A percentile compares a stretch with the other conserved stretches of the same genome.
These are phyloP conservation scores for Cladosporium sphaerospermum DNA, from an alignment of 2,329 filamentous ascomycete species.

Conservation along the genomic window DNA sequence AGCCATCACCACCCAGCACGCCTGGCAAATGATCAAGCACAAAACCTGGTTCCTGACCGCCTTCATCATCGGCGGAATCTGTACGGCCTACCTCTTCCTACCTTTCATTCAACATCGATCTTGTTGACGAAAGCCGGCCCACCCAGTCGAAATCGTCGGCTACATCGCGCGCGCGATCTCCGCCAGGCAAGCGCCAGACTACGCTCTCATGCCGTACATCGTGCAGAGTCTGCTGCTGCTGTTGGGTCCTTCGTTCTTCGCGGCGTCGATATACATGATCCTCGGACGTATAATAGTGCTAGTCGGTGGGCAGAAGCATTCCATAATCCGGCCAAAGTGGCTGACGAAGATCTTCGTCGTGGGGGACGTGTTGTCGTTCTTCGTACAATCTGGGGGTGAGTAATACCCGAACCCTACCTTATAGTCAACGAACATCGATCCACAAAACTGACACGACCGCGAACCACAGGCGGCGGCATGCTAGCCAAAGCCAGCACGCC, in stretches of 20 bases:
- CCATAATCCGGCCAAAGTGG: slow-evolving; percentile 38
- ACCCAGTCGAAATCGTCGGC: slow-evolving; percentile 1
- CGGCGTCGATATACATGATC: slow-evolving; percentile 48
- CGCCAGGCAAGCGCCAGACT: neutral
- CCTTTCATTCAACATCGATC: neutral
- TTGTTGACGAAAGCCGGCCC: neutral
- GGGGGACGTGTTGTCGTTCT: slow-evolving; percentile 49
- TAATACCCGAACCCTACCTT: neutral
- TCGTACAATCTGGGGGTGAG: slow-evolving; percentile 38
- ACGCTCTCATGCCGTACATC: slow-evolving; percentile 16
- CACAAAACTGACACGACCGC: neutral
- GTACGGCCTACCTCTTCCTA: neutral
- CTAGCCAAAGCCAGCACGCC: neutral
- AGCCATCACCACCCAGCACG: neutral
- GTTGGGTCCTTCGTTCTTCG: slow-evolving; percentile 43
- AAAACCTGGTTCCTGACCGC: slow-evolving; percentile 46
- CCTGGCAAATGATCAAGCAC: slow-evolving; percentile 34
- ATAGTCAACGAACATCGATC: neutral
- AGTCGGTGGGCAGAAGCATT: slow-evolving; percentile 32
- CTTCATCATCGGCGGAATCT: slow-evolving; percentile 36
- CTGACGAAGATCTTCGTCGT: slow-evolving; percentile 51
- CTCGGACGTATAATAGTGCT: slow-evolving; percentile 37
- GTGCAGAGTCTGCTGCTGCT: slow-evolving; percentile 36
- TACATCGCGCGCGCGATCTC: neutral
- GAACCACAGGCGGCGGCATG: neutral